phyloP scores from a whole-genome alignment of 192 early-diverging fungal genomes.

The Backusella psychrophila region DNA sequence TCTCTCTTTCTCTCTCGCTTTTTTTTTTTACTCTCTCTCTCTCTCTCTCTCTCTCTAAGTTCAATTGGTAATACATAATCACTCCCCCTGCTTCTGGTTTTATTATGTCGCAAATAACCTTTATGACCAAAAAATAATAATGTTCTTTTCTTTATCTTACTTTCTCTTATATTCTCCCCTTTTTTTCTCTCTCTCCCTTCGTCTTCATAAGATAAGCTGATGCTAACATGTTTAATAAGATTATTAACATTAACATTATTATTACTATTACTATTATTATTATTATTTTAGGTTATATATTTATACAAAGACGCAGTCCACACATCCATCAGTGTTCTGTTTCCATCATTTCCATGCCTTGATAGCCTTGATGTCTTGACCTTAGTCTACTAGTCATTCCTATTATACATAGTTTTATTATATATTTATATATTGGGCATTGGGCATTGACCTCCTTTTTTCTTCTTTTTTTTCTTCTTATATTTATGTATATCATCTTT shows the following conservation, averaged over 20 bases:
- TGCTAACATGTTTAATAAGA: not conserved
- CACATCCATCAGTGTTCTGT: not conserved
- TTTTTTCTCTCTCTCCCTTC: not conserved
- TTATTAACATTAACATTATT: not conserved
- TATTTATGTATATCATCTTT: not conserved
- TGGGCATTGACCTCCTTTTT: not conserved
- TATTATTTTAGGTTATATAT: slow-evolving; percentile 5
- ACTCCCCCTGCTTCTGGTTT: not conserved
- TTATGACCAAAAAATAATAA: not conserved
- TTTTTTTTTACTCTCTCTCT: not conserved
- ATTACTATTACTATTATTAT: not conserved
- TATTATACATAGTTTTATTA: not conserved
- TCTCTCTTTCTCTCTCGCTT: not conserved
- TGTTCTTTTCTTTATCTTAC: not conserved
- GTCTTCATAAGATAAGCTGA: not conserved
- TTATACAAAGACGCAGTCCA: not conserved
- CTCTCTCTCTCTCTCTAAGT: not conserved
- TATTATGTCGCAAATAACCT: slow-evolving; percentile 1
- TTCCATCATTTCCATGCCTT: slow-evolving; percentile 28
- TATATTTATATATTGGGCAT: not conserved
- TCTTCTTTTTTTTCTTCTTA: not conserved
- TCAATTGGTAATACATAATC: slow-evolving; percentile 4
- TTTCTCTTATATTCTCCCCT: not conserved
- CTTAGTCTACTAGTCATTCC: slow-evolving; percentile 6
- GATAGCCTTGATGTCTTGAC: slow-evolving; percentile 14